phyloP scores from a whole-genome alignment of 805 yeast species.

The Saturnispora sekii region DNA sequence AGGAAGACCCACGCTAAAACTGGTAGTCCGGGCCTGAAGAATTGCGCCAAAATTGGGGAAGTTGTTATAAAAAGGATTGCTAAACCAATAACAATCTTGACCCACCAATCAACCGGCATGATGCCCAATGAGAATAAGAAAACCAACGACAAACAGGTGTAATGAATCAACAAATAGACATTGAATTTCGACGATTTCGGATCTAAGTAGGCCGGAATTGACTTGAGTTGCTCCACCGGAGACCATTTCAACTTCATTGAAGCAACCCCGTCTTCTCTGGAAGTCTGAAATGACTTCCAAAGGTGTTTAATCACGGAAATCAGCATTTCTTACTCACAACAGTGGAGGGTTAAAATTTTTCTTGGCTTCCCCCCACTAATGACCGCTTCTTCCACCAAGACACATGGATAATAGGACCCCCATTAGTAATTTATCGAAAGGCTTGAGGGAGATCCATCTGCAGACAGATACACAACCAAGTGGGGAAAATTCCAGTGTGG shows the following conservation, averaged over 20 bases:
- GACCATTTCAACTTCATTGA: background rate
- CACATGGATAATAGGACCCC: constrained; percentile 11
- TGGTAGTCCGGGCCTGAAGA: constrained; percentile 76
- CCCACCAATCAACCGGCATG: constrained; percentile 13
- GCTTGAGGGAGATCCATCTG: constrained; percentile 28
- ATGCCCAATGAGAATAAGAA: constrained; percentile 20
- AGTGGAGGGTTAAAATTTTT: background rate
- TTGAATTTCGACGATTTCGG: background rate
- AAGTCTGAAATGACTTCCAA: background rate
- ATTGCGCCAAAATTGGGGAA: constrained; percentile 76
- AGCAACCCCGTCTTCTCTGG: background rate
- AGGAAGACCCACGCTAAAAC: constrained; percentile 80
- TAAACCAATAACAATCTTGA: constrained; percentile 14
- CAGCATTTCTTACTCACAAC: background rate
- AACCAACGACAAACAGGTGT: constrained; percentile 13
- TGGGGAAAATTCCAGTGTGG: constrained; percentile 1
- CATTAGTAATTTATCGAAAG: constrained; percentile 33
- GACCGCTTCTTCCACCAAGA: background rate
- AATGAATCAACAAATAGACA: constrained; percentile 10
- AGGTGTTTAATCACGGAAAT: background rate
- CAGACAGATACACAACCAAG: background rate
- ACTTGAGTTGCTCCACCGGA: background rate
- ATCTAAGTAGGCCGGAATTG: background rate
- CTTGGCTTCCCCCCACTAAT: background rate
- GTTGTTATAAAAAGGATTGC: constrained; percentile 26